phyloP scores from a whole-genome alignment of 2,329 filamentous ascomycete genomes.

The Coleophoma cylindrospora region DNA sequence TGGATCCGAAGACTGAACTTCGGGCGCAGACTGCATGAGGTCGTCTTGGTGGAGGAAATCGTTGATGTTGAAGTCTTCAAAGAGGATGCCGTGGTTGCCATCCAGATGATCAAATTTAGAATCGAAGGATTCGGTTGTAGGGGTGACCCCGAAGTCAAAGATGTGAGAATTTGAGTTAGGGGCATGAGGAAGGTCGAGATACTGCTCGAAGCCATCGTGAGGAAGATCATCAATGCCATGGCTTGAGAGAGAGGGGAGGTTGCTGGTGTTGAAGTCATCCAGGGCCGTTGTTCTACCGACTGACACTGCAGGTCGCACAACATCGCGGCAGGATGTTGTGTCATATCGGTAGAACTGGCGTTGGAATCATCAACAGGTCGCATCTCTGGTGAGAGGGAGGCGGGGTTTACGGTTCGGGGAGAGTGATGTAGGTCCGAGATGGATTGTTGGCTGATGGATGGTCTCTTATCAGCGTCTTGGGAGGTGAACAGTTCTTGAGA shows the following conservation, averaged over 20 bases:
- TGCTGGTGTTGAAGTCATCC: slow-evolving; percentile 21
- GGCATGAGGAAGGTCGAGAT: slow-evolving; percentile 65
- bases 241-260: slow-evolving; percentile 22
- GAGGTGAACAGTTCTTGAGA: slow-evolving; percentile 54
- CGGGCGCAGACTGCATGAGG: slow-evolving; percentile 21
- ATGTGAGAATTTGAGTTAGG: slow-evolving; percentile 69
- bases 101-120: slow-evolving; percentile 63
- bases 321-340: slow-evolving; percentile 99
- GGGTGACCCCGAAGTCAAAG: slow-evolving; percentile 71
- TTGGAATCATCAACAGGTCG: slow-evolving; percentile 43
- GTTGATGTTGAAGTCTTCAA: slow-evolving; percentile 46
- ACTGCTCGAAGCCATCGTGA: slow-evolving; percentile 64
- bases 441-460: slow-evolving; percentile 14
- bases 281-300: slow-evolving; percentile 54
- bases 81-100: slow-evolving; percentile 53
- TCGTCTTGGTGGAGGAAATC: slow-evolving; percentile 48
- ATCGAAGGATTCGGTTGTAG: slow-evolving; percentile 64
- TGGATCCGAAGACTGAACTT: slow-evolving; percentile 28
- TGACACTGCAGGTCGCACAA: slow-evolving; percentile 99
- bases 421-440: slow-evolving; percentile 23
- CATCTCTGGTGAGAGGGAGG: slow-evolving; percentile 54
- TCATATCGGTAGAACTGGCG: slow-evolving; percentile 65
- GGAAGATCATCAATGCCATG: slow-evolving; percentile 53
- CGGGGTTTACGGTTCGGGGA: slow-evolving; percentile 52
- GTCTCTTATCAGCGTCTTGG: slow-evolving; percentile 22